phyloP scores from a whole-genome alignment of 2,329 filamentous ascomycete genomes.

The Clarireedia paspali region DNA sequence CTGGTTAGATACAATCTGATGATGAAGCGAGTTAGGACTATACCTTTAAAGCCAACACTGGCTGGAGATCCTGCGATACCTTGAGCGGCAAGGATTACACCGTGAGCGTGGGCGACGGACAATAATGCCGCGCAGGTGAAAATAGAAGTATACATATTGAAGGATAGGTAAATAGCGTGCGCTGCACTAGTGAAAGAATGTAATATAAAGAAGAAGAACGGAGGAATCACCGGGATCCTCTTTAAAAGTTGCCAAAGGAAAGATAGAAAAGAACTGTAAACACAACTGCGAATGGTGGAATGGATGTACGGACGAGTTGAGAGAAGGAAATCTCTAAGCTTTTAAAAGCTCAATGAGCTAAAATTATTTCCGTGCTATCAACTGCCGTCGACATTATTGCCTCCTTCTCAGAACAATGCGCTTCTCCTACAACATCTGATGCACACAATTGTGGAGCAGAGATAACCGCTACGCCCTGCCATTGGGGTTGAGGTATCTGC shows the following conservation, averaged over 20 bases:
- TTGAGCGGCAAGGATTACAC: not conserved
- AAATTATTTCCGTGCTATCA: not conserved
- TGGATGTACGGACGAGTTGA: not conserved
- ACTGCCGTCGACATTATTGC: not conserved
- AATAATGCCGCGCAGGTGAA: not conserved
- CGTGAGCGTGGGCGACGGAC: not conserved
- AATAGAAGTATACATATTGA: not conserved
- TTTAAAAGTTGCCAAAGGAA: not conserved
- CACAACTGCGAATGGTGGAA: not conserved
- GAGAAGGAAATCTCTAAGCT: not conserved
- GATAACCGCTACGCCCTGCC: not conserved
- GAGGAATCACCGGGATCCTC: constrained; percentile 7
- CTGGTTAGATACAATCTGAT: not conserved
- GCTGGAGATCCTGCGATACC: not conserved
- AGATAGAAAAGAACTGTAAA: not conserved
- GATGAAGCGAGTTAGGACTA: not conserved
- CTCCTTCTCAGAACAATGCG: not conserved
- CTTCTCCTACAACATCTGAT: not conserved
- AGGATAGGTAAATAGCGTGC: not conserved
- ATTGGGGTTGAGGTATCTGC: not conserved
- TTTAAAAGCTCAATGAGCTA: not conserved
- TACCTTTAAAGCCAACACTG: not conserved
- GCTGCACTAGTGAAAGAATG: constrained; percentile 6
- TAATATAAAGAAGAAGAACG: not conserved
- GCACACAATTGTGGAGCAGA: not conserved